Base-by-base conservation (phyloP, 495 filamentous ascomycete species). In the Arthonia radiata region DNA sequence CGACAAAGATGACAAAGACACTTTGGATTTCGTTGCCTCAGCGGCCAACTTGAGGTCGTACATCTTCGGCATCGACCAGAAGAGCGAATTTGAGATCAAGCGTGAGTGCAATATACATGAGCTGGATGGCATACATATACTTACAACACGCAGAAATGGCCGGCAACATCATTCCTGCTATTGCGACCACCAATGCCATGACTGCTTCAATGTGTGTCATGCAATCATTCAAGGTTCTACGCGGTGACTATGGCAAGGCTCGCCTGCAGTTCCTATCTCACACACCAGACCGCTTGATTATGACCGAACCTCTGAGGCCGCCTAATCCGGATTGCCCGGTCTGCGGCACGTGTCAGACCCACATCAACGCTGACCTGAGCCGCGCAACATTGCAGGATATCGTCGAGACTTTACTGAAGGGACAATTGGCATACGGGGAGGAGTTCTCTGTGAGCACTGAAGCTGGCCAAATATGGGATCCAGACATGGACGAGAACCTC, bases 111-210 rank as follows among this genome's bases (percentile, higher is more conserved):
- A 4, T 24, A 7, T 9, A 10, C 12, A 28, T 3, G 15, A 15
- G 6, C 4, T n/a, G 29, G 16, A 17, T 15, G 12, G 15, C 18
- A 14, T 5, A 4, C 13, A 28, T 17, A 14, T 17, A 25, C 26
- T 34, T 25, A 35, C 25, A 19, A 22, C 18, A 15, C 27, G 21
- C 27, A 70, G 64, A 94, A 50, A 99, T 94, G 81, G 86, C 86
- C 14, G 86, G 86, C 27, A 94, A 94, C 39, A 99, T 99, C 39
- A 94, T 99, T 30, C 86, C 86, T 0, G 89, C 86, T 2, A 99
- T 99, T 44, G 86, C 86, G 1, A 99, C 86, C 0, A 93, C 86
- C 0, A 99, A 99, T 44, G 86, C 89, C 8, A 89, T 94, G 48
- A 86, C 82, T 3, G 86, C 86, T 8, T 71, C 77, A 9, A 58